Conservation (phyloP, 768 basidiomycete genomes). For the Calocybe indica region DNA sequence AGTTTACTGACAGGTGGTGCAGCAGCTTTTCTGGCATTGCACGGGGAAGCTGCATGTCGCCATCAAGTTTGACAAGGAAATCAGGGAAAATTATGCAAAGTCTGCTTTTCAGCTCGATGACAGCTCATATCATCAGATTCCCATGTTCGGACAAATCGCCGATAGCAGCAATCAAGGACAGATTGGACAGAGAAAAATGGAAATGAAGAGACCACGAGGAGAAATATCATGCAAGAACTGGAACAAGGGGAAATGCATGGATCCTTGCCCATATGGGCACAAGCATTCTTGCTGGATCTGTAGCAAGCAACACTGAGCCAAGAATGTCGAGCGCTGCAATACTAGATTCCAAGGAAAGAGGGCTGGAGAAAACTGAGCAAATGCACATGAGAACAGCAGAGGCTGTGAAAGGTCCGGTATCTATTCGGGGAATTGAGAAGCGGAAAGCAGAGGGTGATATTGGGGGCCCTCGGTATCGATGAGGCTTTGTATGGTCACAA, state of each 20-base stretch:
- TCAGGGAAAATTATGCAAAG: conserved; percentile 6
- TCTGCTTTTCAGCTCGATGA: conserved; percentile 7
- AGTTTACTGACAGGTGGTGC: conserved; percentile 5
- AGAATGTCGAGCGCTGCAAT: too few species aligned
- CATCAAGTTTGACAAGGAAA: conserved; percentile 7
- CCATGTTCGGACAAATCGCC: background rate
- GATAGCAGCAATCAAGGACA: background rate
- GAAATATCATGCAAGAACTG: background rate
- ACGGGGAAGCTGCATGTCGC: conserved; percentile 2
- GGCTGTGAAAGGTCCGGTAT: too few species aligned
- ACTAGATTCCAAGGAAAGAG: too few species aligned
- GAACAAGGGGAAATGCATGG: background rate
- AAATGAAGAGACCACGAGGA: background rate
- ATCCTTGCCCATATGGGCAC: background rate
- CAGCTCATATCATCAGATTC: background rate
- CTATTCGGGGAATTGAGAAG: too few species aligned
- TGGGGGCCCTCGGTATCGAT: conserved; percentile 1
- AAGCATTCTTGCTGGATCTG: background rate
- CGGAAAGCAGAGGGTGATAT: background rate
- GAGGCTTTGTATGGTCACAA: conserved; percentile 7
- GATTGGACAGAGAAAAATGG: background rate
- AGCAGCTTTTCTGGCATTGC: conserved; percentile 4
- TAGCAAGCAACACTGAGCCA: background rate
- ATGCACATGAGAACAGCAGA: too few species aligned
- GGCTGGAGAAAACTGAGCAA: too few species aligned